A percentile compares a stretch with the other conserved stretches of the same genome.
Evolutionary conservation across 805 yeast species (phyloP).

Genomic region (Nakazawaea peltata): DNA sequence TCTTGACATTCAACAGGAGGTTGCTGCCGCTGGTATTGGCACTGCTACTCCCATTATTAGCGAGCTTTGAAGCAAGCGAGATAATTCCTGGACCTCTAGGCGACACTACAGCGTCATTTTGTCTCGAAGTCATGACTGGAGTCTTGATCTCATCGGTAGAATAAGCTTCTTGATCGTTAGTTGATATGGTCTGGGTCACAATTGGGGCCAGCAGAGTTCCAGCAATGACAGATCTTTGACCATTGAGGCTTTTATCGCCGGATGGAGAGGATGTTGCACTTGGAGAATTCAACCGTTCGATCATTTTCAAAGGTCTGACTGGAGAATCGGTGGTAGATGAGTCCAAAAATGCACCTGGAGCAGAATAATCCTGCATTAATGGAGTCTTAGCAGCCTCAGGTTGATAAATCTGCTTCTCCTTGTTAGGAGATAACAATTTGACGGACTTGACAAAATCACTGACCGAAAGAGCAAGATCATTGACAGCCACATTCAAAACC

Average conservation of each 20-base stretch:
- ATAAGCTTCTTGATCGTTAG: no score
- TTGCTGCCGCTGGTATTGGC: not conserved
- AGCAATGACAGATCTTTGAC: slow-evolving; percentile 3
- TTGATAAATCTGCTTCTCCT: slow-evolving; percentile 7
- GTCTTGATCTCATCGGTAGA: not conserved
- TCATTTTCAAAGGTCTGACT: slow-evolving; percentile 64
- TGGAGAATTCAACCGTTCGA: slow-evolving; percentile 38
- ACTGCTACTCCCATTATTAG: slow-evolving; percentile 12
- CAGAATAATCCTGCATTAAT: slow-evolving; percentile 2
- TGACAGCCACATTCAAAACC: slow-evolving; percentile 65
- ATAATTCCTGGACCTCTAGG: slow-evolving; percentile 15
- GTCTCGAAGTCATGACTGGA: not conserved
- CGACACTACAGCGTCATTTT: not conserved
- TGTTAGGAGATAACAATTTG: slow-evolving; percentile 27
- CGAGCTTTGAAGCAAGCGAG: slow-evolving; percentile 22
- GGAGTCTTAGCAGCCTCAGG: slow-evolving; percentile 8
- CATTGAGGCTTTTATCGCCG: not conserved
- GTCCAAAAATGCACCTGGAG: slow-evolving; percentile 4
- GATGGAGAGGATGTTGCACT: slow-evolving; percentile 5
- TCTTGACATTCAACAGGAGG: no score
- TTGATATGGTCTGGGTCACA: slow-evolving; percentile 1
- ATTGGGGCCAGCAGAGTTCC: slow-evolving; percentile 6
- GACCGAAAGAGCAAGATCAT: slow-evolving; percentile 61
- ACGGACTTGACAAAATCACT: slow-evolving; percentile 53
- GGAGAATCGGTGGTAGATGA: slow-evolving; percentile 26